These are phyloP conservation scores for Centrapalus pauciflorus DNA, from an alignment of 129 eudicot species.

Conservation along the genomic window DNA sequence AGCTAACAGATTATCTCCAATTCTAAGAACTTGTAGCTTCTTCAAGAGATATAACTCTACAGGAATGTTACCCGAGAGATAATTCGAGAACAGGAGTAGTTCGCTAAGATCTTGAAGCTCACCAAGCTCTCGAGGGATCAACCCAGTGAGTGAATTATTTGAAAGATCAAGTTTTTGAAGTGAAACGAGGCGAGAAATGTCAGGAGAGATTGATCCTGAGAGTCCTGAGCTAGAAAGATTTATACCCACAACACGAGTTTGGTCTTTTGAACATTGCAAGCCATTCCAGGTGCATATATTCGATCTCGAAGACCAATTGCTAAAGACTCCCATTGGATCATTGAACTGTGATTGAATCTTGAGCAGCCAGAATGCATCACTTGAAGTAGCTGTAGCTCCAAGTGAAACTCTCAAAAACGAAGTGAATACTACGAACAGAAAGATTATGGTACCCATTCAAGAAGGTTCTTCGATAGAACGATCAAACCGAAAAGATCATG, in stretches of 20 bases:
- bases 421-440: constrained; percentile 36
- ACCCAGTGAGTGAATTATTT: constrained; percentile 54
- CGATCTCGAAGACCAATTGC: constrained; percentile 57
- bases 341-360: constrained; percentile 56
- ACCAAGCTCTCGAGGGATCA: constrained; percentile 68
- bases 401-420: constrained; percentile 18
- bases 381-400: constrained; percentile 29
- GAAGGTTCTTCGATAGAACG: constrained; percentile 3
- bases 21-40: constrained; percentile 66
- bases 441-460: constrained; percentile 33
- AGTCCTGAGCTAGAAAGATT: constrained; percentile 67
- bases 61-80: constrained; percentile 62
- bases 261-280: constrained; percentile 63
- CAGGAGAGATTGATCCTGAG: constrained; percentile 56
- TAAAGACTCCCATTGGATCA: constrained; percentile 52
- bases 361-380: constrained; percentile 75
- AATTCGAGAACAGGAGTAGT: constrained; percentile 64
- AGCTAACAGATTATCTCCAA: constrained; percentile 60
- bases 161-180: constrained; percentile 74
- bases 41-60: constrained; percentile 51
- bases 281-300: constrained; percentile 86
- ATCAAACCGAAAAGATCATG: constrained; percentile 12
- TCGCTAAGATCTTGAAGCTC: constrained; percentile 59
- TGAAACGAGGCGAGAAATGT: constrained; percentile 49
- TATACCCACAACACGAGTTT: constrained; percentile 44